phyloP scores from a whole-genome alignment of 2,329 filamentous ascomycete species.

The Aspergillus latus region DNA sequence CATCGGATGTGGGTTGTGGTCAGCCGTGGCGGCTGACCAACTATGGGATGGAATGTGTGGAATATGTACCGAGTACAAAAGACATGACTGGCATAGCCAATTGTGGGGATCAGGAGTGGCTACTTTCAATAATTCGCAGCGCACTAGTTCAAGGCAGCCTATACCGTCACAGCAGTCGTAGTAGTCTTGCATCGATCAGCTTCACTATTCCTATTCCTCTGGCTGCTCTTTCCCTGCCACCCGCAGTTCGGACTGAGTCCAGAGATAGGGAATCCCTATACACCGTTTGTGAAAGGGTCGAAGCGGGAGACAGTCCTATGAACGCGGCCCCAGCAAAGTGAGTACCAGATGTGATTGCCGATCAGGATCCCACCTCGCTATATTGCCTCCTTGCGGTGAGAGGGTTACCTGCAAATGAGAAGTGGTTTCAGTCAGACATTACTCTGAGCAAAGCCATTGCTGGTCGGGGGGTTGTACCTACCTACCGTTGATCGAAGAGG shows the following conservation, averaged over 20 bases:
- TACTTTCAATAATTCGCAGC: background rate
- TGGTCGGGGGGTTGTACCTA: too few species aligned
- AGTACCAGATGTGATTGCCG: too few species aligned
- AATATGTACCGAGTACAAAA: background rate
- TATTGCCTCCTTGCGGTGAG: too few species aligned
- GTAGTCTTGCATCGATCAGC: too few species aligned
- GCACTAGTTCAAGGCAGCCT: constrained; percentile 2
- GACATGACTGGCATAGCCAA: background rate
- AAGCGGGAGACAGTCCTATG: too few species aligned
- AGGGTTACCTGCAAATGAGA: too few species aligned
- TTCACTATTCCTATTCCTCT: background rate
- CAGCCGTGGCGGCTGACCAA: background rate
- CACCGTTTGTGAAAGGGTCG: too few species aligned
- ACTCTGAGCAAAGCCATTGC: too few species aligned
- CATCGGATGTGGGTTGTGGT: too few species aligned
- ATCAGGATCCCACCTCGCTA: too few species aligned
- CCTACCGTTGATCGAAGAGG: background rate
- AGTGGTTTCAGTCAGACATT: too few species aligned
- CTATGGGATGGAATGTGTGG: background rate
- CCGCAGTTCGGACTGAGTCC: background rate
- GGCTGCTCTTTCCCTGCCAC: constrained; percentile 1
- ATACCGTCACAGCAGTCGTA: background rate
- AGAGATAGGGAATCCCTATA: background rate
- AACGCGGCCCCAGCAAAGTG: too few species aligned
- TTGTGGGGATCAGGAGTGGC: constrained; percentile 4